Evolutionary conservation across 1,284 basidiomycete species (phyloP), one percentile per base, ranked within the genome.

Genomic region (Cystobasidium pallidum): DNA sequence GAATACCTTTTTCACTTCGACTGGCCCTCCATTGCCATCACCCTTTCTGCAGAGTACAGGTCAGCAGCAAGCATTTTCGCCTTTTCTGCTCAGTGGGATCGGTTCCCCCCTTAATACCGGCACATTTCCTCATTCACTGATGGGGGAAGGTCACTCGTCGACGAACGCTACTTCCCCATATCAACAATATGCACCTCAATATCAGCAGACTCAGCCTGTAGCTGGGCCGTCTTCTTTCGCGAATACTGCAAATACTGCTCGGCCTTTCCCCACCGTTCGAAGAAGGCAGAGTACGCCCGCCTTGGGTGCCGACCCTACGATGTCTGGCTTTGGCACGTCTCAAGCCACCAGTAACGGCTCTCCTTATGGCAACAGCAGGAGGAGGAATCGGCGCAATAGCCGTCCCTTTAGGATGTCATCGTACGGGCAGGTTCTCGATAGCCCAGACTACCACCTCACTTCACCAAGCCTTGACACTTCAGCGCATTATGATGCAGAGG

Each of bases 231-330:
- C 30, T 11, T 55, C 64, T 19, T 15, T 15, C 7, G 7, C 51
- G 19, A n/a, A 10, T 45, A 26, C 64, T 15, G 49, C 30, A 2
- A 21, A 55, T 41, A 19, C 28, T 15, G 19, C 10, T 19, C 32
- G n/a, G 17, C 8, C 49, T 26, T 61, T 61, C 11, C 58, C 58
- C 26, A 55, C 28, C 30, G 34, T 66, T 19, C 49, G 52, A 30
- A 36, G 64, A 21, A 30, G 64, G 32, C 64, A 57, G 26, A 54
- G 64, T 55, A 54, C 52, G 30, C 51, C 64, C 21, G 30, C 64
- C 7, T 13, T 66, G 32, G 52, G 32, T 28, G 51, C 41, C 6
- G 64, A 66, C 21, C 17, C 30, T 54, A 26, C 34, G 1, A 66
- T 34, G 11, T 19, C 64, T 26, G 17, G 17, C 26, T 30, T 66